Conservation (phyloP, 768 basidiomycete genomes). For the Amanita rimosa region DNA sequence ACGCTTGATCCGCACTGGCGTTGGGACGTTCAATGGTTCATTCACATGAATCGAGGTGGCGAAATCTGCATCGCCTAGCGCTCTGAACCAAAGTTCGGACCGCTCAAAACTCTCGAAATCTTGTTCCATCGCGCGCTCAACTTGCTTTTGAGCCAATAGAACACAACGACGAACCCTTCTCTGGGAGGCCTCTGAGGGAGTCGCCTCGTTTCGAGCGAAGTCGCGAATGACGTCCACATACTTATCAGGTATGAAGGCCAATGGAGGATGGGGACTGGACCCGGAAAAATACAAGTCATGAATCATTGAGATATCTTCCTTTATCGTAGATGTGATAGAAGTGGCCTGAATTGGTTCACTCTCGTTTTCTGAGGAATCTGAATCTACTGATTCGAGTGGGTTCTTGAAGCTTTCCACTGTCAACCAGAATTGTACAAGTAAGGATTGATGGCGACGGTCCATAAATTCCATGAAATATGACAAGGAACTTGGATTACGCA, state of each 20-base stretch:
- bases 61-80: constrained; percentile 58
- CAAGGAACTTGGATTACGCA: constrained; percentile 81
- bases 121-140: constrained; percentile 83
- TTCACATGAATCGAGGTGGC: constrained; percentile 11
- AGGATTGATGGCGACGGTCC: constrained; percentile 77
- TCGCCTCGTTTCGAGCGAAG: constrained; percentile 44
- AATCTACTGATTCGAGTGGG: constrained; percentile 78
- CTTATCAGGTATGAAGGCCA: constrained; percentile 57
- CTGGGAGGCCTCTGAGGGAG: constrained; percentile 29
- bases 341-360: constrained; percentile 42
- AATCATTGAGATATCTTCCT: constrained; percentile 85
- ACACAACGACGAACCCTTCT: constrained; percentile 66
- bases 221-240: constrained; percentile 58
- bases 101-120: constrained; percentile 85
- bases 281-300: constrained; percentile 78
- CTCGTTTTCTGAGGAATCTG: constrained; percentile 52
- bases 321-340: constrained; percentile 47
- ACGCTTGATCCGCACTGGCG: constrained; percentile 2
- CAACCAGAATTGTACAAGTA: constrained; percentile 94
- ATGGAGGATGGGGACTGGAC: constrained; percentile 41
- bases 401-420: constrained; percentile 98
- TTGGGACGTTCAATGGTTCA: constrained; percentile 13
- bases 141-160: constrained; percentile 74
- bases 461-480: constrained; percentile 98
- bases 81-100: constrained; percentile 90